Evolutionary conservation across 805 yeast genomes (phyloP).

Genomic region (Starmerella etchellsii): DNA sequence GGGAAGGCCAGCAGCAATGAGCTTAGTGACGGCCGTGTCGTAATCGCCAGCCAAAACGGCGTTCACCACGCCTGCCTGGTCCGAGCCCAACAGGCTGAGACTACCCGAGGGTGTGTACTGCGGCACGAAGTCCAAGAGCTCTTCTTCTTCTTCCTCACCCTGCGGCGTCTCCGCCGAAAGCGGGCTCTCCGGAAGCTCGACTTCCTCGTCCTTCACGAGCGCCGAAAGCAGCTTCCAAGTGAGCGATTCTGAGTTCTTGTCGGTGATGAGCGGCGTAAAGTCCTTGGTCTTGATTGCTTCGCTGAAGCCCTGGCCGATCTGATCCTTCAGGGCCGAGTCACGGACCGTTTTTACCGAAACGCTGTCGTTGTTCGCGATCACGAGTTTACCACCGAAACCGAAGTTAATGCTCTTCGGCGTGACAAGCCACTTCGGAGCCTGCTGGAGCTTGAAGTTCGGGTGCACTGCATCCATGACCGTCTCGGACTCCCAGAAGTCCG

Average conservation of each 20-base stretch:
- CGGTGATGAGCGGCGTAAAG: slow-evolving; percentile 23
- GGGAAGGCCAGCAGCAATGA: slow-evolving; percentile 50
- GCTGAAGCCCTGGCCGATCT: slow-evolving; percentile 31
- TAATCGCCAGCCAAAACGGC: slow-evolving; percentile 50
- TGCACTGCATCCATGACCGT: slow-evolving; percentile 30
- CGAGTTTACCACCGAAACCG: slow-evolving; percentile 90
- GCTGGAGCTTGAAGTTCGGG: slow-evolving; percentile 56
- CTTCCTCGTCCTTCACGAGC: slow-evolving; percentile 15
- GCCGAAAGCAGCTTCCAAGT: slow-evolving; percentile 26
- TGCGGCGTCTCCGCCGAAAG: slow-evolving; percentile 13
- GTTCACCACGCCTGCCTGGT: slow-evolving; percentile 30
- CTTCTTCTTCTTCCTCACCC: slow-evolving; percentile 27
- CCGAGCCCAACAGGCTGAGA: slow-evolving; percentile 23
- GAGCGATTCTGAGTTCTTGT: slow-evolving; percentile 19
- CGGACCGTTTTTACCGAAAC: slow-evolving; percentile 33
- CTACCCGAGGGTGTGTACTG: slow-evolving; percentile 24
- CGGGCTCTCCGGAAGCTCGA: slow-evolving; percentile 9
- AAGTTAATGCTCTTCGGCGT: slow-evolving; percentile 63
- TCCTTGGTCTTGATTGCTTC: slow-evolving; percentile 39
- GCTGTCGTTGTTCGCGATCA: slow-evolving; percentile 32
- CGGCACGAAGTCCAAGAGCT: slow-evolving; percentile 28
- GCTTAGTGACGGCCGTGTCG: slow-evolving; percentile 51
- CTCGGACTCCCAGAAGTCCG: slow-evolving; percentile 69
- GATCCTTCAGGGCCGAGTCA: slow-evolving; percentile 17
- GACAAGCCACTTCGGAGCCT: slow-evolving; percentile 84